Evolutionary conservation across 73 alveolate species (phyloP).

Genomic region (Tetrahymena elliotti): DNA sequence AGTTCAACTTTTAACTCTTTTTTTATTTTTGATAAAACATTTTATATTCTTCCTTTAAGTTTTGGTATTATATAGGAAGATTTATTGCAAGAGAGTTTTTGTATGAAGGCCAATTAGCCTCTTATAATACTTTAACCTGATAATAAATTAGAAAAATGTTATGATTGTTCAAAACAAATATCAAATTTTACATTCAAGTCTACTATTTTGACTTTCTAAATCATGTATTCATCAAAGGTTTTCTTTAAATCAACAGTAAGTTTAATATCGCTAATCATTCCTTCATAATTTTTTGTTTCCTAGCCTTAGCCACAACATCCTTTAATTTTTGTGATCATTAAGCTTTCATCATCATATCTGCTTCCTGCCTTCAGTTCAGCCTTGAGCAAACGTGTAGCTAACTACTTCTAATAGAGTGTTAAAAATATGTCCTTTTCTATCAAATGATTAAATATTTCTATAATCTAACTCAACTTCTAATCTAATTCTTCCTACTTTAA

Average conservation of each 20-base stretch:
- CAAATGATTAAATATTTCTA: conserved; percentile 47
- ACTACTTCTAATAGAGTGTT: conserved; percentile 44
- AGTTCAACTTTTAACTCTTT: not conserved
- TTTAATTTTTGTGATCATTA: conserved; percentile 54
- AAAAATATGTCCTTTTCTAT: conserved; percentile 60
- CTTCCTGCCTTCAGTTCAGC: conserved; percentile 15
- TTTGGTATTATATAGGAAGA: not conserved
- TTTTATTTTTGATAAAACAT: not conserved
- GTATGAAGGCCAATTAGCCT: conserved; percentile 31
- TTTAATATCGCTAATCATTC: conserved; percentile 65
- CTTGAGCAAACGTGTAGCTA: conserved; percentile 47
- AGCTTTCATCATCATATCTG: conserved; percentile 55
- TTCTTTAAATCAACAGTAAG: conserved; percentile 34
- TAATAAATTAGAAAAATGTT: conserved; percentile 39
- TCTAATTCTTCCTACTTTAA: conserved; percentile 40
- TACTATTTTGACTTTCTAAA: not conserved
- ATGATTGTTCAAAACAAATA: not conserved
- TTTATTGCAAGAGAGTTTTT: not conserved
- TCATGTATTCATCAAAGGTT: conserved; percentile 34
- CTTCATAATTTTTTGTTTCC: conserved; percentile 56
- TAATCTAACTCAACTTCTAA: conserved; percentile 19
- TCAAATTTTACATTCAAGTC: conserved; percentile 54
- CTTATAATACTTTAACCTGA: conserved; percentile 22
- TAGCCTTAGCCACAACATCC: conserved; percentile 58
- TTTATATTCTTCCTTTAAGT: not conserved